These are phyloP conservation scores for Moricandia arvensis DNA, from an alignment of 345 rosid species.

Conservation along the genomic window DNA sequence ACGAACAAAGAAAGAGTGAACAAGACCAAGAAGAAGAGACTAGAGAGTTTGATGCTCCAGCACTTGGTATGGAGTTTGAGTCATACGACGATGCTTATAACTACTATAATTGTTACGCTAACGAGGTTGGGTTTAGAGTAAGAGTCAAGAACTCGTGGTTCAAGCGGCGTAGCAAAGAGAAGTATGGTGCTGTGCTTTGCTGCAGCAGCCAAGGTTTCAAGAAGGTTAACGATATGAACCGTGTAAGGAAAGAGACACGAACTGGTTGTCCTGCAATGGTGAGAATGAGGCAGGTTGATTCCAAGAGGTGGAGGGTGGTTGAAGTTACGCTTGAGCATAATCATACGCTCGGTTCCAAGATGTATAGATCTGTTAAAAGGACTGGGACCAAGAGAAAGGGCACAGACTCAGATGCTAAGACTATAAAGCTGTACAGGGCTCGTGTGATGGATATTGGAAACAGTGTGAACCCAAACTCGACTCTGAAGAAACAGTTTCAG, in stretches of 20 bases:
- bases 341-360: constrained; percentile 56
- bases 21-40: constrained; percentile 18
- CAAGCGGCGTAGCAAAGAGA: constrained; percentile 73
- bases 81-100: constrained; percentile 77
- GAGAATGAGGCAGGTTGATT: constrained; percentile 70
- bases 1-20: constrained; percentile 27
- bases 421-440: constrained; percentile 57
- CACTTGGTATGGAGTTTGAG: constrained; percentile 83
- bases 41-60: constrained; percentile 58
- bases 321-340: constrained; percentile 76
- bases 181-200: constrained; percentile 74
- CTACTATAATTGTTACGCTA: constrained; percentile 75
- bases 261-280: constrained; percentile 88
- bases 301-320: constrained; percentile 67
- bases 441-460: constrained; percentile 53
- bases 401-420: constrained; percentile 52
- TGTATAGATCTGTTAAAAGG: constrained; percentile 34
- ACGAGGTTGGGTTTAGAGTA: constrained; percentile 68
- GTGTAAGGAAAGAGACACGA: constrained; percentile 66
- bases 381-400: constrained; percentile 50
- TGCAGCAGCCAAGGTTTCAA: constrained; percentile 83
- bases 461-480: constrained; percentile 39
- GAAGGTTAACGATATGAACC: constrained; percentile 61
- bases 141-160: constrained; percentile 87
- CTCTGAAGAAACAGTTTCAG: constrained; percentile 40